Percentiles rank a stretch among this genome's conserved stretches.
Evolutionary conservation across 164 flowering plant species (phyloP).

Genomic region (Stephania yunnanensis): DNA sequence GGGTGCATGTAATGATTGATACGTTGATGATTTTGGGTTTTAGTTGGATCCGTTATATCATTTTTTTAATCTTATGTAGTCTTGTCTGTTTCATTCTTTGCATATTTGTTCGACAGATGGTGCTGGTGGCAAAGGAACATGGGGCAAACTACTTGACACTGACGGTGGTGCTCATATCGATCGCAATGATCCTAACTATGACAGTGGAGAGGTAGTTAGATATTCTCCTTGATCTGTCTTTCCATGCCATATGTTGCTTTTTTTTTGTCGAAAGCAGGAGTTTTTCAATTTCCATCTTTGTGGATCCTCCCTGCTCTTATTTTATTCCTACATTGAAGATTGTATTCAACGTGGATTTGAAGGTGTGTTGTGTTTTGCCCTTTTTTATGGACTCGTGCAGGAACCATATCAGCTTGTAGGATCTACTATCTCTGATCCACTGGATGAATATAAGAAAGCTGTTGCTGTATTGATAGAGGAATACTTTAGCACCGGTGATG

Average conservation of each 20-base stretch:
- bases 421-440: slow-evolving; percentile 62
- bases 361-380: not conserved
- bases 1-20: too few relatives aligned
- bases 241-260: not conserved
- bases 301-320: not conserved
- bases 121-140: slow-evolving; percentile 97
- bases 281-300: not conserved
- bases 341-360: not conserved
- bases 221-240: not conserved
- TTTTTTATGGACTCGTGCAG: slow-evolving; percentile 26
- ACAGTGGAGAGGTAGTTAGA: slow-evolving; percentile 84
- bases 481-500: slow-evolving; percentile 84
- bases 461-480: slow-evolving; percentile 83
- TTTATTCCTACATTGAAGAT: not conserved
- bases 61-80: not conserved
- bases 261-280: not conserved
- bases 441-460: slow-evolving; percentile 91
- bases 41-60: not conserved
- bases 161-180: slow-evolving; percentile 74
- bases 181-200: slow-evolving; percentile 98
- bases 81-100: not conserved
- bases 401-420: slow-evolving; percentile 96
- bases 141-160: slow-evolving; percentile 96
- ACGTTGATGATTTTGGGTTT: not conserved
- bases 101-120: slow-evolving; percentile 57